Conservation (phyloP, 495 filamentous ascomycete genomes). For the Trichocladium antarcticum region DNA sequence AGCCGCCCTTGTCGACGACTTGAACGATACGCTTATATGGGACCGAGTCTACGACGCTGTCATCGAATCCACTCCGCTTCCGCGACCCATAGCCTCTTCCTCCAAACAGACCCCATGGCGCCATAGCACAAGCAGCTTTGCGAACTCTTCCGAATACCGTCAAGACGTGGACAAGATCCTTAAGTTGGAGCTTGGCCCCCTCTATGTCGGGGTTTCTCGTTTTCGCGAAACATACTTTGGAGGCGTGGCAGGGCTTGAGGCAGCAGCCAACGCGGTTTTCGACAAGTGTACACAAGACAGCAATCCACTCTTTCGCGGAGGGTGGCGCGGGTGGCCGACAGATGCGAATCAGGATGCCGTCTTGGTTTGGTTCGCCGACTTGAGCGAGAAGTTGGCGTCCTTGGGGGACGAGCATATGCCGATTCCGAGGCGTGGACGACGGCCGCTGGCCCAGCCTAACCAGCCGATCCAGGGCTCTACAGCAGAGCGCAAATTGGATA, state of each 20-base stretch:
- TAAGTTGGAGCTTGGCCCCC: background rate
- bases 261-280: slow-evolving; percentile 27
- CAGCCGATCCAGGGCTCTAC: slow-evolving; percentile 31
- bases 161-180: background rate
- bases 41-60: slow-evolving; percentile 23
- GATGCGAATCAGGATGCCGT: slow-evolving; percentile 24
- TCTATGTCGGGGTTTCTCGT: background rate
- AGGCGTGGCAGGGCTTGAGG: slow-evolving; percentile 22
- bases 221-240: slow-evolving; percentile 26
- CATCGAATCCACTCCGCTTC: slow-evolving; percentile 18
- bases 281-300: slow-evolving; percentile 28
- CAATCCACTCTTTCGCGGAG: slow-evolving; percentile 20
- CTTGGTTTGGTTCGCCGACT: slow-evolving; percentile 26
- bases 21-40: slow-evolving; percentile 24
- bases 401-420: slow-evolving; percentile 18
- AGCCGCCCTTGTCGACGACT: slow-evolving; percentile 15
- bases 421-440: slow-evolving; percentile 20
- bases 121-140: slow-evolving; percentile 25
- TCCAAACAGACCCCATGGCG: slow-evolving; percentile 32
- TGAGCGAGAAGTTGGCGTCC: slow-evolving; percentile 23
- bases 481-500: slow-evolving; percentile 32
- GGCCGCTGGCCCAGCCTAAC: slow-evolving; percentile 25
- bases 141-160: background rate
- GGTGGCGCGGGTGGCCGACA: slow-evolving; percentile 26
- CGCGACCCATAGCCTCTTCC: slow-evolving; percentile 22